phyloP scores from a whole-genome alignment of 1,284 basidiomycete genomes.

The Hemileia vastatrix region DNA sequence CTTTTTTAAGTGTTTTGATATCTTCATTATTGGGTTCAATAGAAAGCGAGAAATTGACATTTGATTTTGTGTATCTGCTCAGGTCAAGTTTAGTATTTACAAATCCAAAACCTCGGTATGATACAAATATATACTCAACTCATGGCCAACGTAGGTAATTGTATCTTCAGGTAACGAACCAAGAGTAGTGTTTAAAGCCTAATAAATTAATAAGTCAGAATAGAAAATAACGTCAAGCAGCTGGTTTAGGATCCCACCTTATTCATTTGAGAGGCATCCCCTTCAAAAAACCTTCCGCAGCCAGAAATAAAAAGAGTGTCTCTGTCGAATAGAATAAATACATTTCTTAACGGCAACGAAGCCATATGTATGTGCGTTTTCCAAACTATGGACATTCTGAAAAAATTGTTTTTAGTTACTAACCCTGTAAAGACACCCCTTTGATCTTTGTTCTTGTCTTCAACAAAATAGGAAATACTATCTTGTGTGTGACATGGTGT shows the following conservation, averaged over 20 bases:
- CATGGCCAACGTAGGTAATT: constrained; percentile 80
- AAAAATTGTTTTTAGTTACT: too few relatives aligned
- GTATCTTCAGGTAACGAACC: constrained; percentile 66
- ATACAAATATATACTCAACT: too few relatives aligned
- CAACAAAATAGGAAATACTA: constrained; percentile 80
- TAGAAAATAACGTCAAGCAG: too few relatives aligned
- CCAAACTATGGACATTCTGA: too few relatives aligned
- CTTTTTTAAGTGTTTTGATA: constrained; percentile 52
- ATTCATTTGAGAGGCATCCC: constrained; percentile 74
- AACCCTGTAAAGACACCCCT: constrained; percentile 77
- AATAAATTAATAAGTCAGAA: too few relatives aligned
- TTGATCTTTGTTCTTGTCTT: constrained; percentile 55
- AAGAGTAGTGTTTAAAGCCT: constrained; percentile 60
- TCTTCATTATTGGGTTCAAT: constrained; percentile 59
- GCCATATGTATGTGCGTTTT: too few relatives aligned
- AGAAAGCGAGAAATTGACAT: constrained; percentile 42
- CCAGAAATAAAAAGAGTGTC: constrained; percentile 92
- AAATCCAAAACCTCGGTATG: too few relatives aligned
- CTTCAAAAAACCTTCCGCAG: constrained; percentile 96
- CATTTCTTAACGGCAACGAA: too few relatives aligned
- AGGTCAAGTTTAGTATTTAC: too few relatives aligned
- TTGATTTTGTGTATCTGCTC: constrained; percentile 38
- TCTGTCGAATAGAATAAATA: constrained; percentile 40
- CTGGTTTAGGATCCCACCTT: too few relatives aligned
- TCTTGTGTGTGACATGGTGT: constrained; percentile 97